Evolutionary conservation across 805 yeast genomes (phyloP).

Genomic region (Cyberlindnera lachancei): DNA sequence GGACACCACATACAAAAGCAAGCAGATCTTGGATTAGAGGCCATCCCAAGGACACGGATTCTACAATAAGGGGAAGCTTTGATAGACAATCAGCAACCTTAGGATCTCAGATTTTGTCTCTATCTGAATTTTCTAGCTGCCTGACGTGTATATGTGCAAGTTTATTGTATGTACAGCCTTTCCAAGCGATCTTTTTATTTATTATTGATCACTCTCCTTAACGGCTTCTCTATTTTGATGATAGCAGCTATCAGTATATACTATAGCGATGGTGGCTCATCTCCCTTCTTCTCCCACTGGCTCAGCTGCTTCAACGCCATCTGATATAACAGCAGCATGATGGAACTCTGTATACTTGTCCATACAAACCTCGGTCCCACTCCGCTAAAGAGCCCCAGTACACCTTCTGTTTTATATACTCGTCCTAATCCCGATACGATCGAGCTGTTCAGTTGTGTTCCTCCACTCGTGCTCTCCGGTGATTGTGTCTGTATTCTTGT

Average conservation of each 20-base stretch:
- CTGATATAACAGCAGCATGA: conserved; percentile 88
- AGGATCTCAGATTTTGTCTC: too few species aligned
- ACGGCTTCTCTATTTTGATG: conserved; percentile 1
- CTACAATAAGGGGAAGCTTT: too few species aligned
- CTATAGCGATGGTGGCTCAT: too few species aligned
- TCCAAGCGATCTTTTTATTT: too few species aligned
- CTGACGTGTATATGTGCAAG: too few species aligned
- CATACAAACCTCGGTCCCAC: conserved; percentile 95
- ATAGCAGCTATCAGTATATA: too few species aligned
- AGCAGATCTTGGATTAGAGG: not conserved
- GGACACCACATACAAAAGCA: not conserved
- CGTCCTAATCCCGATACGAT: conserved; percentile 42
- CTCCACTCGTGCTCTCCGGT: conserved; percentile 17
- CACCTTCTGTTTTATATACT: conserved; percentile 69
- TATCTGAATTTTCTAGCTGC: too few species aligned
- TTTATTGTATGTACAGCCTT: too few species aligned
- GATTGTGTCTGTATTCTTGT: conserved; percentile 90
- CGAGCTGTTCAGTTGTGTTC: conserved; percentile 31
- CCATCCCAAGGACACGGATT: too few species aligned
- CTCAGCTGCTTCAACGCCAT: conserved; percentile 46
- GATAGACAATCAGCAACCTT: too few species aligned
- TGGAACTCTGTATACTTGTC: conserved; percentile 93
- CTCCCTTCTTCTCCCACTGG: too few species aligned
- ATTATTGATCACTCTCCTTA: too few species aligned
- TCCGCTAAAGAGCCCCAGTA: conserved; percentile 78